Percentiles rank a stretch among this genome's conserved stretches.
These are phyloP conservation scores for Betula pendula DNA, from an alignment of 306 rosid genomes.

Conservation along the genomic window DNA sequence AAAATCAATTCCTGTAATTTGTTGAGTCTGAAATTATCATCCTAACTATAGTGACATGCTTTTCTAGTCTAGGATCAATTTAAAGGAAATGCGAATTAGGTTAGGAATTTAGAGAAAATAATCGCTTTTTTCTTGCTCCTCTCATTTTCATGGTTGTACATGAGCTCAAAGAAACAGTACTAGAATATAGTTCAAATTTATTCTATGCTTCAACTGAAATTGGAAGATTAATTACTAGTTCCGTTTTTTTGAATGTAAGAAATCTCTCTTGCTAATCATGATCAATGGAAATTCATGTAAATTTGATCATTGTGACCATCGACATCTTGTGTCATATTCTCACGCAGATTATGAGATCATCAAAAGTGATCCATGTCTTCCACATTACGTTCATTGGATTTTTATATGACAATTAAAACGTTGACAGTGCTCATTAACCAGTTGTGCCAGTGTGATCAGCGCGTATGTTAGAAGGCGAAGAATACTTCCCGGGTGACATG, in stretches of 20 bases:
- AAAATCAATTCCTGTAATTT: neutral
- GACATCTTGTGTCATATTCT: neutral
- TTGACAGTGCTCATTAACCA: too few relatives aligned
- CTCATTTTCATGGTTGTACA: neutral
- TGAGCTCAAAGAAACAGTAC: neutral
- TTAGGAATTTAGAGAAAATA: neutral
- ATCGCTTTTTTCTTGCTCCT: neutral
- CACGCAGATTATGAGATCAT: neutral
- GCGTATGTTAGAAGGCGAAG: too few relatives aligned
- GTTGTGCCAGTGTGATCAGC: too few relatives aligned
- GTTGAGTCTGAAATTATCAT: neutral
- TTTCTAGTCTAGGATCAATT: neutral
- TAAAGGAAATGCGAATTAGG: conserved; percentile 6
- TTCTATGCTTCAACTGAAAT: neutral
- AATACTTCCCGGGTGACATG: too few relatives aligned
- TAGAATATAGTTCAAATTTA: neutral
- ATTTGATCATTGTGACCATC: neutral
- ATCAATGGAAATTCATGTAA: neutral
- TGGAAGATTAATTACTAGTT: neutral
- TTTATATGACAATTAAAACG: too few relatives aligned
- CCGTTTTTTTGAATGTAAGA: neutral
- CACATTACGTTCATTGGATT: too few relatives aligned
- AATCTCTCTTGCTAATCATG: neutral
- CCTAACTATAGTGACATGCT: neutral
- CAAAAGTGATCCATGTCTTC: too few relatives aligned